Conservation (phyloP, 331 rosid genomes). For the Erythrophleum ivorense region DNA sequence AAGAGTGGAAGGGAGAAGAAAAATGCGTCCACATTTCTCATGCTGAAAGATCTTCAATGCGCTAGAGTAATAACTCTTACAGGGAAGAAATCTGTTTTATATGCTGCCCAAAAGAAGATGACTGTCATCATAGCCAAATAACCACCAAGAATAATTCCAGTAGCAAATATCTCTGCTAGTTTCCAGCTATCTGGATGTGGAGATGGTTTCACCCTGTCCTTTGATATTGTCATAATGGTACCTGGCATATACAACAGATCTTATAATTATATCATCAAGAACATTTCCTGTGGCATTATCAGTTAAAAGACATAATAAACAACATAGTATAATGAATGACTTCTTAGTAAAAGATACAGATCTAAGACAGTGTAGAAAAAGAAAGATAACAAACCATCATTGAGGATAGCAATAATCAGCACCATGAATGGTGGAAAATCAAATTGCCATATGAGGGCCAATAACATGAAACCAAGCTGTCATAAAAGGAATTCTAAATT, state of each 20-base stretch:
- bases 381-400: constrained; percentile 66
- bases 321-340: not conserved
- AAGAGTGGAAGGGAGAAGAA: constrained; percentile 1
- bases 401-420: constrained; percentile 87
- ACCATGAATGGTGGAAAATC: constrained; percentile 98
- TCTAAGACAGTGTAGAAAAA: not conserved
- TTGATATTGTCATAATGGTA: constrained; percentile 89
- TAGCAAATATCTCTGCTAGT: constrained; percentile 76
- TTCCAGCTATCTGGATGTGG: constrained; percentile 96
- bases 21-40: not conserved
- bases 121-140: constrained; percentile 95
- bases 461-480: constrained; percentile 93
- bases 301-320: not conserved
- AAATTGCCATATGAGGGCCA: constrained; percentile 87
- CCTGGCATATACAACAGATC: constrained; percentile 49
- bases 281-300: not conserved
- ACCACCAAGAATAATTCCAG: constrained; percentile 81
- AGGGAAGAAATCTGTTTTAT: constrained; percentile 80
- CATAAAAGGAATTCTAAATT: constrained; percentile 35
- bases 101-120: constrained; percentile 88
- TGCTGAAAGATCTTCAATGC: not conserved
- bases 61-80: constrained; percentile 43
- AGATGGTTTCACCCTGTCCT: constrained; percentile 92
- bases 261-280: not conserved
- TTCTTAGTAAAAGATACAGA: not conserved